Evolutionary conservation across 2,329 filamentous ascomycete genomes (phyloP).

Genomic region (Microcyclosporella mali): DNA sequence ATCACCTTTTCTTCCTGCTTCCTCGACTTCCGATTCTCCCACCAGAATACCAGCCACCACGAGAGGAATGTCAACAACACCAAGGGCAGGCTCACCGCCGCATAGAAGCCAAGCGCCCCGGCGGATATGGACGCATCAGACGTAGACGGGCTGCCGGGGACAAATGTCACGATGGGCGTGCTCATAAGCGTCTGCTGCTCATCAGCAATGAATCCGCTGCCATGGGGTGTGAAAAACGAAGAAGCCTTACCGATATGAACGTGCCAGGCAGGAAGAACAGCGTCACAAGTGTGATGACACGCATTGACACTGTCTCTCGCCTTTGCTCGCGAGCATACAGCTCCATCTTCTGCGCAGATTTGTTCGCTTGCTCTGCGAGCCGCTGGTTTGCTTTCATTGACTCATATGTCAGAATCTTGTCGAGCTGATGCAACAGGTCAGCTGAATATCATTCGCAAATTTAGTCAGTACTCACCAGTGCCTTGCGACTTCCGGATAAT

Average conservation of each 20-base stretch:
- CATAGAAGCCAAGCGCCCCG: constrained; percentile 6
- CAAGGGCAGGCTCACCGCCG: constrained; percentile 32
- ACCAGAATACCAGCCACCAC: constrained; percentile 33
- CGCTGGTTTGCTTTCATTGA: not conserved
- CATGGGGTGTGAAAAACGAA: too few species aligned
- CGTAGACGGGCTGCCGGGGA: not conserved
- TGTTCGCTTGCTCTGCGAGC: too few species aligned
- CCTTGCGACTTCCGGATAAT: constrained; percentile 6
- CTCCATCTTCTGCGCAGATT: not conserved
- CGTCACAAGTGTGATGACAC: constrained; percentile 39
- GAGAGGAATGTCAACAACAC: constrained; percentile 31
- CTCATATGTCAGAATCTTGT: not conserved
- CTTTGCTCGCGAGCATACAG: constrained; percentile 28
- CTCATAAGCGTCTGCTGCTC: constrained; percentile 37
- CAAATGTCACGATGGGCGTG: constrained; percentile 33
- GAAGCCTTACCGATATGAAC: constrained; percentile 36
- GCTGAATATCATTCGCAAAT: too few species aligned
- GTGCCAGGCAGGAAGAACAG: constrained; percentile 40
- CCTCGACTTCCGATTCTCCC: constrained; percentile 13
- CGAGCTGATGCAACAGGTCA: constrained; percentile 1
- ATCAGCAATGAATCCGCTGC: too few species aligned
- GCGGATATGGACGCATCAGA: not conserved
- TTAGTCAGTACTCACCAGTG: constrained; percentile 9
- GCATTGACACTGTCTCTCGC: constrained; percentile 39
- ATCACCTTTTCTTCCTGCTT: too few species aligned